Evolutionary conservation across 2,329 filamentous ascomycete species (phyloP), one percentile per base, ranked within the genome.

Genomic region (Clonostachys rosea): DNA sequence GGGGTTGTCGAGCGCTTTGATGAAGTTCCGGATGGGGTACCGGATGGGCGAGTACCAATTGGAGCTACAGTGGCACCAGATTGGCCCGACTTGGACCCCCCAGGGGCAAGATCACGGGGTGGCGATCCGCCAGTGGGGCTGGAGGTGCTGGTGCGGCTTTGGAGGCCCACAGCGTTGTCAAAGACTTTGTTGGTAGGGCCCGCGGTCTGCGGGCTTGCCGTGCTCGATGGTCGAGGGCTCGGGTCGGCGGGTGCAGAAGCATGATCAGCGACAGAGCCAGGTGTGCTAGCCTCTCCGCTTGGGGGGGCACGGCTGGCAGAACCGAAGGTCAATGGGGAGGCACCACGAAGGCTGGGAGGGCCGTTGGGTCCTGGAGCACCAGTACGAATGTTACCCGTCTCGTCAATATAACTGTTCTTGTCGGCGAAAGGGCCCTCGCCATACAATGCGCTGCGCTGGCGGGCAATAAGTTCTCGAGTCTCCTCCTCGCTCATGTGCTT

Each of bases 401-500:
- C 88, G 51, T 91, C 86, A 44, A 83, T 75, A 59, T 86, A 86
- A 54, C 74, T 76, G 52, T 74, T 76, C 55, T 79, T 81, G 55
- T 86, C 84, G 62, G 86, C 83, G 64, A 89, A 86, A 45, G 79
- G 66, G 11, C 76, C 76, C 62, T 89, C 89, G 64, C 91, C 90
- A 68, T 97, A 99, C 56, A 99, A 74, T 54, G 92, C 91, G 68
- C 87, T 91, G 69, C 95, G 91, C 73, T 97, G 94, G 63, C 92
- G 91, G 58, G 91, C 89, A 69, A 97, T 95, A 67, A 97, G 79
- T 59, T 97, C 92, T 59, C 92, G 90, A 59, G 92, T 92, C 62
- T 96, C 91, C 60, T 96, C 91, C 74, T 97, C 94, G 64, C 87
- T 95, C 87, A 96, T 88, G 62, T 75, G 85, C 76, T 96, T 96